Conservation (phyloP, 805 yeast species). For the Starmerella kuoi region DNA sequence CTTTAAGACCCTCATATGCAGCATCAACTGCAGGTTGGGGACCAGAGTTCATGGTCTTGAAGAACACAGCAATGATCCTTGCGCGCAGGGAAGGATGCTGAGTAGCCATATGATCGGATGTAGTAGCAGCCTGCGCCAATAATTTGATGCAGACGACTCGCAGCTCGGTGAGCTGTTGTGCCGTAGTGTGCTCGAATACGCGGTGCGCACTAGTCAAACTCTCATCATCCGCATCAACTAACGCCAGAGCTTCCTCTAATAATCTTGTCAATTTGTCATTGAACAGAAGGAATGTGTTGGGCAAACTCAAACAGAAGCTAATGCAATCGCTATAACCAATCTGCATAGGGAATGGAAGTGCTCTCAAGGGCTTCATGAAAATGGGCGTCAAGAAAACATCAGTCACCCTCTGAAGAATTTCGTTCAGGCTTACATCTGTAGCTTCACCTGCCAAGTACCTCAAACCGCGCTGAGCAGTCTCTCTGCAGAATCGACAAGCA, state of each 20-base stretch:
- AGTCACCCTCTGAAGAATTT: conserved; percentile 72
- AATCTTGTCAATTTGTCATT: conserved; percentile 81
- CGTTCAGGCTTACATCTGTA: conserved; percentile 55
- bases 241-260: conserved; percentile 77
- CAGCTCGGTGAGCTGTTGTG: conserved; percentile 75
- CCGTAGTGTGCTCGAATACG: conserved; percentile 71
- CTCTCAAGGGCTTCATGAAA: conserved; percentile 91
- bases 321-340: conserved; percentile 96
- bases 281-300: conserved; percentile 68
- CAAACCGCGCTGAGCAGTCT: conserved; percentile 64
- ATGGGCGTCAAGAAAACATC: conserved; percentile 78
- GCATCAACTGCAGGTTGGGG: conserved; percentile 84
- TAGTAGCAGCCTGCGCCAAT: conserved; percentile 65
- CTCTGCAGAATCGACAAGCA: conserved; percentile 70
- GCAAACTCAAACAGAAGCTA: conserved; percentile 75
- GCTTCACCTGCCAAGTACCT: conserved; percentile 49
- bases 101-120: conserved; percentile 64
- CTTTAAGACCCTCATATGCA: conserved; percentile 76
- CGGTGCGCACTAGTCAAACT: conserved; percentile 80
- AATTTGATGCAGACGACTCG: conserved; percentile 82
- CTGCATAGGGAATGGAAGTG: conserved; percentile 96
- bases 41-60: conserved; percentile 78
- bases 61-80: conserved; percentile 81
- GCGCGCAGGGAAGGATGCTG: conserved; percentile 53
- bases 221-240: conserved; percentile 97